Evolutionary conservation across 768 basidiomycete species (phyloP), one percentile per base, ranked within the genome.

Genomic region (Lentinus brumalis): DNA sequence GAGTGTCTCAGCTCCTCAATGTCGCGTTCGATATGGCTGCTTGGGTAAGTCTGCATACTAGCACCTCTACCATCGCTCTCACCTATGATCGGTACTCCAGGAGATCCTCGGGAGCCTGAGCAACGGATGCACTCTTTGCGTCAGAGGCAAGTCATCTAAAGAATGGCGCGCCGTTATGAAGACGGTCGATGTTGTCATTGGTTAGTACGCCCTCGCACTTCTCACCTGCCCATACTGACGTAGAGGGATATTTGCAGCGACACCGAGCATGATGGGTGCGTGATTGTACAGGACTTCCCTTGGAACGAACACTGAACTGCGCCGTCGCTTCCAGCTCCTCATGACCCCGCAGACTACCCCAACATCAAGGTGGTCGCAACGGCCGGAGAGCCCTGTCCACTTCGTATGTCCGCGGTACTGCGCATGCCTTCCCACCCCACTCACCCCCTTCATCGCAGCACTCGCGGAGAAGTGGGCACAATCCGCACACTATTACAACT

Each of bases 1-100:
- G 82, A 11, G 83, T 86, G 21, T 79, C 84, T 8, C 85, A 86
- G 65, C 73, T 86, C 26, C 78, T 87, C 72, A 86, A 86, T 62
- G 81, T 87, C 46, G 81, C 85, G 4, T 87, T 86, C 67, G 86
- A 87, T 64, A 86, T 87, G 84, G 83, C 82, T 45, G 84, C 83
- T 18, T 87, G 86, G 86, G 83, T 72, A 51, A 39, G 69, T 29
- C 30, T 4, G 11, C 32, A 12, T 26, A 14, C 10, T 12, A 50
- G 31, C 18, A 14, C 3, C 39, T 39, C 26, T 15, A 39, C 10
- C n/a, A 41, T 47, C 16, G 44, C 42, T 35, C 38, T 26, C 14
- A 52, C 60, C 21, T 38, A 21, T n/a, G n/a, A 2, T 26, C 40
- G 21, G n/a, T 45, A 44, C 9, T 39, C 12, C 50, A 73, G 74